These are phyloP conservation scores for Medicago lupulina DNA, from an alignment of 306 rosid species.

Conservation along the genomic window DNA sequence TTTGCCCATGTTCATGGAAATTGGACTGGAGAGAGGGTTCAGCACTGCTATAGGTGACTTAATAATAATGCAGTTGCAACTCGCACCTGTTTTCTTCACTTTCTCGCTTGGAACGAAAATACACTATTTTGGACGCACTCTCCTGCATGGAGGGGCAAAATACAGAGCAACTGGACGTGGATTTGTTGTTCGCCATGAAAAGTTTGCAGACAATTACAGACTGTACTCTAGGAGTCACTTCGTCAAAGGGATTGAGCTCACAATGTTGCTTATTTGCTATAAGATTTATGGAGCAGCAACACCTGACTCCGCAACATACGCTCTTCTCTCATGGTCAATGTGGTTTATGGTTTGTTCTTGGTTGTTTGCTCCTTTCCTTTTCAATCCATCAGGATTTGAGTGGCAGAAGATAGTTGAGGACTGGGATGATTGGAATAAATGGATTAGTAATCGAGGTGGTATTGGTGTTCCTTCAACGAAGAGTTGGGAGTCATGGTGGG, in stretches of 20 bases:
- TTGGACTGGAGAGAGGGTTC: constrained; percentile 97
- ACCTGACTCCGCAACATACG: constrained; percentile 48
- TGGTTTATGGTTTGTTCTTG: constrained; percentile 91
- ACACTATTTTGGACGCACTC: constrained; percentile 91
- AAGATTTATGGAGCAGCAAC: constrained; percentile 73
- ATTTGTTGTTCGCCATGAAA: constrained; percentile 94
- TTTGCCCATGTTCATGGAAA: constrained; percentile 98
- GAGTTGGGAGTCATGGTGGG: constrained; percentile 99
- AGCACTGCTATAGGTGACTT: constrained; percentile 82
- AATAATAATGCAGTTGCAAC: constrained; percentile 90
- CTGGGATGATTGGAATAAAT: constrained; percentile 95
- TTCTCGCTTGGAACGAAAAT: constrained; percentile 90
- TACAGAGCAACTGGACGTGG: constrained; percentile 99
- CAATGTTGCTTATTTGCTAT: constrained; percentile 72
- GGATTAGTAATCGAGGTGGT: constrained; percentile 89
- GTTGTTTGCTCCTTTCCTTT: constrained; percentile 90
- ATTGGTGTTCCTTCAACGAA: constrained; percentile 91
- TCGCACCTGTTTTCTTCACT: constrained; percentile 95
- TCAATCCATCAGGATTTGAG: constrained; percentile 98
- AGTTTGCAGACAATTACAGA: constrained; percentile 91
- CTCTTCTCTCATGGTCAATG: constrained; percentile 70
- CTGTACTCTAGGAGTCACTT: constrained; percentile 98
- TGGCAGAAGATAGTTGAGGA: constrained; percentile 99
- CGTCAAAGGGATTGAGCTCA: constrained; percentile 83
- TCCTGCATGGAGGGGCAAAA: constrained; percentile 94